These are phyloP conservation scores for Erysimum cheiranthoides DNA, from an alignment of 345 rosid genomes.

Conservation along the genomic window DNA sequence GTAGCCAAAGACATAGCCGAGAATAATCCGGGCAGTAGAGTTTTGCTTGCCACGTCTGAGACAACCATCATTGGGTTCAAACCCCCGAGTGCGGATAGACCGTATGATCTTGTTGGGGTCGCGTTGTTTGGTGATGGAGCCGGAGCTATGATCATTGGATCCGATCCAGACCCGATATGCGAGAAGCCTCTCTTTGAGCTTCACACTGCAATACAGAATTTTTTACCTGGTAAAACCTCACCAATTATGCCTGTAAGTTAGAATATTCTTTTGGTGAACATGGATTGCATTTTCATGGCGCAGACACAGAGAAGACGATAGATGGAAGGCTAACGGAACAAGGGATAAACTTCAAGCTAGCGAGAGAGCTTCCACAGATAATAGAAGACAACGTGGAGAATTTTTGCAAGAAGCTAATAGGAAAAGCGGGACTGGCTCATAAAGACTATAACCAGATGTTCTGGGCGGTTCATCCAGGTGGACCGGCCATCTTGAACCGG, in stretches of 20 bases:
- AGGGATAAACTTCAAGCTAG: slow-evolving; percentile 89
- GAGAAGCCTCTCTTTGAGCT: slow-evolving; percentile 94
- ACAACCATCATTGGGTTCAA: slow-evolving; percentile 93
- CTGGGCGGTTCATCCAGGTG: slow-evolving; percentile 99
- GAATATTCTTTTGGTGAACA: background rate
- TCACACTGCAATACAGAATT: slow-evolving; percentile 80
- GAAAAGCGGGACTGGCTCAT: slow-evolving; percentile 48
- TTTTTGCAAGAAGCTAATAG: slow-evolving; percentile 77
- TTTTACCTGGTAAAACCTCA: slow-evolving; percentile 48
- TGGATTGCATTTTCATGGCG: slow-evolving; percentile 49
- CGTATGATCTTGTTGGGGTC: slow-evolving; percentile 95
- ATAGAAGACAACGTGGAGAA: slow-evolving; percentile 84
- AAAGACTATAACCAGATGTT: slow-evolving; percentile 75
- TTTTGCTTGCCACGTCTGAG: slow-evolving; percentile 86
- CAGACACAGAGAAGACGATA: slow-evolving; percentile 73
- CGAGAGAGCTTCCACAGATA: slow-evolving; percentile 90
- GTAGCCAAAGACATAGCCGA: slow-evolving; percentile 96
- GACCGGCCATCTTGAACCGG: slow-evolving; percentile 91
- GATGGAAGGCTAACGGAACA: slow-evolving; percentile 92
- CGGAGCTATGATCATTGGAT: slow-evolving; percentile 80
- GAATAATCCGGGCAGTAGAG: slow-evolving; percentile 89
- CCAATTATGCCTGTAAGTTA: background rate
- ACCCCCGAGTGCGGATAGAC: slow-evolving; percentile 85
- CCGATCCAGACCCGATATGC: slow-evolving; percentile 57
- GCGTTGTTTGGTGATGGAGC: slow-evolving; percentile 97